A percentile compares a stretch with the other conserved stretches of the same genome.
phyloP scores from a whole-genome alignment of 257 asterid genomes.

The Nicotiana obtusifolia region DNA sequence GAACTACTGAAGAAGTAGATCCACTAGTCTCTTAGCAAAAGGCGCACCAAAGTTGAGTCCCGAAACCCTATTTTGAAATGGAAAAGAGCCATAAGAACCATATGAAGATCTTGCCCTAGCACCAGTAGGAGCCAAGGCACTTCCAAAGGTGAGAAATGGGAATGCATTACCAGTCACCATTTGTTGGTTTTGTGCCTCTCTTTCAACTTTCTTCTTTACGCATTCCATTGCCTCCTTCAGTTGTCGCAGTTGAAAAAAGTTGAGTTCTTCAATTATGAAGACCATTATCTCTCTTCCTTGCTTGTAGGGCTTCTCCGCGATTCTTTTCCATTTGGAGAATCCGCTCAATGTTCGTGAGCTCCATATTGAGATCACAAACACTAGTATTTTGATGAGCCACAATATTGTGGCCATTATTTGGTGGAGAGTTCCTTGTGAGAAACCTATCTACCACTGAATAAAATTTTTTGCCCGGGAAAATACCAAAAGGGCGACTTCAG shows the following conservation, averaged over 20 bases:
- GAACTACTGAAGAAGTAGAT: neutral
- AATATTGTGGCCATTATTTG: neutral
- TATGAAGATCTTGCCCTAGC: neutral
- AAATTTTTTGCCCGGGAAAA: slow-evolving; percentile 48
- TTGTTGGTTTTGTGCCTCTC: neutral
- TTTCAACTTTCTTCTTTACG: neutral
- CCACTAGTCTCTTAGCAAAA: slow-evolving; percentile 6
- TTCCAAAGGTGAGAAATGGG: slow-evolving; percentile 4
- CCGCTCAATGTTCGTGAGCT: slow-evolving; percentile 30
- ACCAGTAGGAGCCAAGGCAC: neutral
- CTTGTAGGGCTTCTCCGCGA: slow-evolving; percentile 17
- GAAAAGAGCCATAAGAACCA: neutral
- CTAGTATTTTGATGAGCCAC: slow-evolving; percentile 43
- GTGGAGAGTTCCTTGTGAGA: neutral
- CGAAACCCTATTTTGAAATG: neutral
- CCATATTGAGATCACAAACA: slow-evolving; percentile 34
- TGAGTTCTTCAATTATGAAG: neutral
- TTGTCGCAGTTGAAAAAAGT: slow-evolving; percentile 6
- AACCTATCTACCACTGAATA: slow-evolving; percentile 33
- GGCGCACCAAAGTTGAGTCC: neutral
- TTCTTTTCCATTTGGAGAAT: slow-evolving; percentile 22
- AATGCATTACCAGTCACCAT: neutral
- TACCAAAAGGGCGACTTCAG: slow-evolving; percentile 40
- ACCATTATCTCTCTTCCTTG: slow-evolving; percentile 8
- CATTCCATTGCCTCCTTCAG: slow-evolving; percentile 4